Base-by-base conservation (phyloP, 495 filamentous ascomycete species). In the Cercophora samala region DNA sequence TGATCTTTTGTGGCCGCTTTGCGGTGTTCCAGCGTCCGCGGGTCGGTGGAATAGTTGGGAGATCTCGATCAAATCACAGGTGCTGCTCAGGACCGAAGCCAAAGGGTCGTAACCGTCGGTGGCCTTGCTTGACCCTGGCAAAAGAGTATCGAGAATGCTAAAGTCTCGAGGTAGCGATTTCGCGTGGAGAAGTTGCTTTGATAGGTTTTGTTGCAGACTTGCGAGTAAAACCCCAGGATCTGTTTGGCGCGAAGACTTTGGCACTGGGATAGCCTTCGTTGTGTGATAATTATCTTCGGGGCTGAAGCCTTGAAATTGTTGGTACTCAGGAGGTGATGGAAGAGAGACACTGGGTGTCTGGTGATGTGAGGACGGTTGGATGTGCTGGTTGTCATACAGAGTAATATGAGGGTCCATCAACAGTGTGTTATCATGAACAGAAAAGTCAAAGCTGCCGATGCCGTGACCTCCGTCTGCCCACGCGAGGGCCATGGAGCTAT, bases 11-110 rank as follows among this genome's bases (percentile, higher is more conserved):
- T 62, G 26, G 18, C 26, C n/a, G 21, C 29, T 46, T 56, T 23
- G 15, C 3, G 52, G 52, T 18, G 52, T 18, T 26, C 24, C 58
- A 18, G 15, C 13, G 5, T 62, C 60, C 1, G 29, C 29, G 5
- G 60, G 29, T 18, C 5, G 11, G 5, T 5, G 24, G 29, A 62
- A 62, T n/a, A 62, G 29, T 21, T 62, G 60, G n/a, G 60, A 62
- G 60, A 62, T 37, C 4, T 21, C 29, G 3, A 62, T 19, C 18
- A 62, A n/a, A 5, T 62, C 60, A 21, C 15, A 62, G 24, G 60
- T 62, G 29, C 60, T 62, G 17, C 26, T 62, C 25, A 62, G 60
- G 60, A 62, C 29, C 5, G 29, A 62, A 13, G 11, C n/a, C n/a
- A 62, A 22, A 9, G 60, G 60, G 29, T 62, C 32, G 29, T 46